Evolutionary conservation across 805 yeast species (phyloP).

Genomic region (Starmerella tilneyi): DNA sequence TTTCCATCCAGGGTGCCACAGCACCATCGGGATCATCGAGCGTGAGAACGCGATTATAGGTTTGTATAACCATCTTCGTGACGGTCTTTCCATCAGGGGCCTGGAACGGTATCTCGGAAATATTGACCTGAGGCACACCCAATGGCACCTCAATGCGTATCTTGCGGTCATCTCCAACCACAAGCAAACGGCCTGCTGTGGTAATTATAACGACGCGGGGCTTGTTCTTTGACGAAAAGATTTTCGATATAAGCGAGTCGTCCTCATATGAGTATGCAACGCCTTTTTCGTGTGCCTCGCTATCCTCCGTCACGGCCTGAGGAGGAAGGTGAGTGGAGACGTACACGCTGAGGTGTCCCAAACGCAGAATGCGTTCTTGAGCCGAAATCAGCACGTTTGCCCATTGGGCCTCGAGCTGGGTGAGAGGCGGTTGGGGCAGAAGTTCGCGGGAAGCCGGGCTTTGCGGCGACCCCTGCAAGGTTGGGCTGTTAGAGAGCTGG

Average conservation of each 20-base stretch:
- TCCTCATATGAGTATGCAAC: slow-evolving; percentile 20
- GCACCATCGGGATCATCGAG: slow-evolving; percentile 29
- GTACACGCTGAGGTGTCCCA: slow-evolving; percentile 34
- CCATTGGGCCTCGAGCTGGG: slow-evolving; percentile 43
- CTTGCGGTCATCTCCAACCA: slow-evolving; percentile 29
- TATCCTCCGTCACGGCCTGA: slow-evolving; percentile 6
- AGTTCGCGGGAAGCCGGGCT: slow-evolving; percentile 5
- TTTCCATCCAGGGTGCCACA: slow-evolving; percentile 30
- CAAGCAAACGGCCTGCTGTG: slow-evolving; percentile 30
- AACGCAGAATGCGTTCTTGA: slow-evolving; percentile 40
- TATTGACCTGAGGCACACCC: slow-evolving; percentile 29
- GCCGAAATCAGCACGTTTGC: slow-evolving; percentile 34
- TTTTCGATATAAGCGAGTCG: slow-evolving; percentile 26
- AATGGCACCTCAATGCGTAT: slow-evolving; percentile 30
- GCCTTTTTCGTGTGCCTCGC: slow-evolving; percentile 16
- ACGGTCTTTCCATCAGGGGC: slow-evolving; percentile 15
- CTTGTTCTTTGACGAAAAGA: slow-evolving; percentile 28
- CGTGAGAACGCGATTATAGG: slow-evolving; percentile 29
- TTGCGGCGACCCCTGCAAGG: neutral
- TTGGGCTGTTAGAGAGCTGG: neutral
- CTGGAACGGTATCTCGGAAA: slow-evolving; percentile 30
- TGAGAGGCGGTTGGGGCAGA: slow-evolving; percentile 33
- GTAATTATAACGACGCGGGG: slow-evolving; percentile 31
- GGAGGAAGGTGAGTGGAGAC: slow-evolving; percentile 23
- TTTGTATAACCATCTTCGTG: slow-evolving; percentile 29